These are phyloP conservation scores for Picochlorum sp. DNA, from an alignment of 139 green algal species.

Conservation along the genomic window DNA sequence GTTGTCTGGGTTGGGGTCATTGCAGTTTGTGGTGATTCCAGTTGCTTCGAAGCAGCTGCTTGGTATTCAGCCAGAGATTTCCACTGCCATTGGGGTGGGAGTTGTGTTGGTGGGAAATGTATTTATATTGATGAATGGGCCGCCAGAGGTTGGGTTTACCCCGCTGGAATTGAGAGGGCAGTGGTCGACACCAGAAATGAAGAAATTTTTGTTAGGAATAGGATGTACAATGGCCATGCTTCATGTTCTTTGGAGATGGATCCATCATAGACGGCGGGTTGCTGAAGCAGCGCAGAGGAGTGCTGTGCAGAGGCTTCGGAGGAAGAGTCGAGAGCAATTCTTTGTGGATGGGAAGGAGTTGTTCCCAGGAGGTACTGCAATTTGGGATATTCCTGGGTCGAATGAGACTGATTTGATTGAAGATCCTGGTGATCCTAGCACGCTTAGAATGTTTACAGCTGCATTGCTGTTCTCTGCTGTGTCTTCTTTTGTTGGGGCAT, in stretches of 20 bases:
- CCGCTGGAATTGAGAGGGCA: conserved; percentile 29
- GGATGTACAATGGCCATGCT: conserved; percentile 21
- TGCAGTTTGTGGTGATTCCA: conserved; percentile 48
- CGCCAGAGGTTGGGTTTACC: conserved; percentile 29
- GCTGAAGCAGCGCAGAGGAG: not conserved
- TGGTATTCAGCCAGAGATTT: conserved; percentile 19
- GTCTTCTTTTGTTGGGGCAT: conserved; percentile 36
- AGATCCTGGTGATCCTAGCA: conserved; percentile 2
- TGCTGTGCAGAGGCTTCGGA: not conserved
- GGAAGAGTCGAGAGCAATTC: not conserved
- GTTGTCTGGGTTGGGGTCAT: conserved; percentile 26
- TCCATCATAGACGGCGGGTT: not conserved
- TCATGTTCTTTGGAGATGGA: conserved; percentile 20
- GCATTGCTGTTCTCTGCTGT: conserved; percentile 44
- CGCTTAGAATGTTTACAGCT: conserved; percentile 21
- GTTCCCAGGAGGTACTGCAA: not conserved
- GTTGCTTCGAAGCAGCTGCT: conserved; percentile 31
- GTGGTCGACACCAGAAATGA: conserved; percentile 34
- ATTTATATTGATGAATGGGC: conserved; percentile 37
- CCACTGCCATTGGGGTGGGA: conserved; percentile 24
- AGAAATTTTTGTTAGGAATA: conserved; percentile 27
- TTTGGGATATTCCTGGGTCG: conserved; percentile 3
- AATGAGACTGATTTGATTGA: conserved; percentile 13
- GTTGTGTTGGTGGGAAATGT: conserved; percentile 39
- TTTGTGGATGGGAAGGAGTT: not conserved